Base-by-base conservation (phyloP, 768 basidiomycete genomes). In the Boletellus sp. region DNA sequence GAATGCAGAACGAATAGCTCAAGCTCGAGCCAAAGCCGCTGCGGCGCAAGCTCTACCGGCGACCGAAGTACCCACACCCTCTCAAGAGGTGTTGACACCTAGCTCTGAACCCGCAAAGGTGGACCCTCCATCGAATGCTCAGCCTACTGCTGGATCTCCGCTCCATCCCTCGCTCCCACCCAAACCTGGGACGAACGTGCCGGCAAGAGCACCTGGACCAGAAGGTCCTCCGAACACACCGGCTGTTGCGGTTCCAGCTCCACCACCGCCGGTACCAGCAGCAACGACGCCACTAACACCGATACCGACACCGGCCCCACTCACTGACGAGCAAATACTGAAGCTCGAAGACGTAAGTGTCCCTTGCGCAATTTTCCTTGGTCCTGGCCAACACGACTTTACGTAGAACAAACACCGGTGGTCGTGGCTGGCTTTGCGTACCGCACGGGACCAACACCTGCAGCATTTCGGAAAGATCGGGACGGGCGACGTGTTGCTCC, bases 391-490 rank as follows among this genome's bases (percentile, higher is more conserved):
- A 50, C 45, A 40, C n/a, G 19, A 7, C 28, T 43, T 31, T 56
- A 39, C 51, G 17, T 60, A 91, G 90, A 84, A 81, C 67, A 88
- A 90, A 58, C 78, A 84, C 53, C 79, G 86, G 3, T 81, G 83
- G 76, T 73, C 87, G 6, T 94, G 91, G 90, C 76, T 91, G 16
- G 86, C 85, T 8, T 76, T 93, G 51, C 85, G 90, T 17, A 78
- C 80, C 36, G 81, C 87, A 47, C 84, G 90, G 33, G 83, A 88
- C 56, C 77, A 78, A 51, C 72, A 91, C 65, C 64, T 91, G 35
- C 80, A 84, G 53, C 82, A 89, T 57, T 92, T 93, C 55, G 78
- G 83, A n/a, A 85, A 81, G 71, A 90, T 91, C 52, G 88, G 87
- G 16, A 82, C 81, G 6, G 89, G 87, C 8, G 88, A 92, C 53